Conservation (phyloP, 2,329 filamentous ascomycete species). For the Coleophoma eucalyptorum region DNA sequence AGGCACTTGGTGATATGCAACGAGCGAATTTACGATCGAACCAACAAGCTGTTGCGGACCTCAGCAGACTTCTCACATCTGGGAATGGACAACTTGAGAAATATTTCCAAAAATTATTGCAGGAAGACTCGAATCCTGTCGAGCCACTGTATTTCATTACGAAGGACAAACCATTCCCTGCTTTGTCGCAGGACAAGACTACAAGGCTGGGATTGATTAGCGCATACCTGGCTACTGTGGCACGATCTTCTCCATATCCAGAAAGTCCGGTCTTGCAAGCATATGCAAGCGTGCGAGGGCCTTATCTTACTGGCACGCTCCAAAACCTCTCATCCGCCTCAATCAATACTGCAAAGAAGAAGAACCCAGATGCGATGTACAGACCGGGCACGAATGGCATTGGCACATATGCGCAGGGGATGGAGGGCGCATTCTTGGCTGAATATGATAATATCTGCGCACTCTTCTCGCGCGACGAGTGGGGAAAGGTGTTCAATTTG, state of each 20-base stretch:
- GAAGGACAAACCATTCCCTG: slow-evolving; percentile 81
- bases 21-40: slow-evolving; percentile 90
- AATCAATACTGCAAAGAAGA: slow-evolving; percentile 77
- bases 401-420: slow-evolving; percentile 78
- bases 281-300: slow-evolving; percentile 81
- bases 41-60: slow-evolving; percentile 80
- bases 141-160: slow-evolving; percentile 92
- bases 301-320: slow-evolving; percentile 78
- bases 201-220: slow-evolving; percentile 78
- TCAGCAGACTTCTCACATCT: slow-evolving; percentile 71
- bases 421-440: slow-evolving; percentile 82
- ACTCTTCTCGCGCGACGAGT: slow-evolving; percentile 83
- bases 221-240: slow-evolving; percentile 64
- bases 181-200: slow-evolving; percentile 71
- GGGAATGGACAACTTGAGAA: slow-evolving; percentile 82
- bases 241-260: slow-evolving; percentile 39
- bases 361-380: slow-evolving; percentile 77
- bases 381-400: slow-evolving; percentile 87
- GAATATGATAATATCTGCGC: slow-evolving; percentile 90
- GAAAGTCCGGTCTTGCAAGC: slow-evolving; percentile 74
- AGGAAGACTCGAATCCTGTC: slow-evolving; percentile 73
- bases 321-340: slow-evolving; percentile 86
- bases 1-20: slow-evolving; percentile 79
- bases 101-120: slow-evolving; percentile 75
- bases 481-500: slow-evolving; percentile 72